A percentile compares a stretch with the other conserved stretches of the same genome.
These are phyloP conservation scores for Brassica nigra DNA, from an alignment of 345 rosid genomes.

Conservation along the genomic window DNA sequence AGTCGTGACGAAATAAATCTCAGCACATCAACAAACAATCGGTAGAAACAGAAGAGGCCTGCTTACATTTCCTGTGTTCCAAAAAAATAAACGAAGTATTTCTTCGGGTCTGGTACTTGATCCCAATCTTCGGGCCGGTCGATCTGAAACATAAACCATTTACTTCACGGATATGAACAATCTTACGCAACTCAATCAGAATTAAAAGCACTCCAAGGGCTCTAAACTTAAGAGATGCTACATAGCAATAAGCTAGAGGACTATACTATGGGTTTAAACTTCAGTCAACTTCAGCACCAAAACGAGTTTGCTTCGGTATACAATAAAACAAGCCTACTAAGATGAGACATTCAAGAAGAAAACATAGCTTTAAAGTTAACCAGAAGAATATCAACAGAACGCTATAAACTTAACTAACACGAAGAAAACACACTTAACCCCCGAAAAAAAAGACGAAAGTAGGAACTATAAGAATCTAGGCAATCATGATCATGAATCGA, in stretches of 20 bases:
- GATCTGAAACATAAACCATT: constrained; percentile 62
- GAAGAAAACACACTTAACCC: not conserved
- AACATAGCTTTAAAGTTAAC: not conserved
- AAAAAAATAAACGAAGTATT: constrained; percentile 77
- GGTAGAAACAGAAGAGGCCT: constrained; percentile 7
- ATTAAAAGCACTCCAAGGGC: not conserved
- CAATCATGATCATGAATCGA: not conserved
- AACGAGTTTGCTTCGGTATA: not conserved
- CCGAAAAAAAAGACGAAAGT: not conserved
- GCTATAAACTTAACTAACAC: constrained; percentile 1
- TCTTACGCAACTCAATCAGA: constrained; percentile 9
- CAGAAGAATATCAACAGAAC: not conserved
- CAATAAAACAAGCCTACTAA: constrained; percentile 7
- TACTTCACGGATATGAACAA: constrained; percentile 24
- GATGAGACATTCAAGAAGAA: constrained; percentile 9
- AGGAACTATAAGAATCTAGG: not conserved
- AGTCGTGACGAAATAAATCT: constrained; percentile 5
- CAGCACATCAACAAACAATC: constrained; percentile 8
- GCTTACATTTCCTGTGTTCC: constrained; percentile 96
- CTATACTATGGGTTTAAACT: constrained; percentile 4
- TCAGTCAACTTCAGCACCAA: not conserved
- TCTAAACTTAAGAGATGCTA: not conserved
- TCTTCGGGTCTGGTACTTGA: constrained; percentile 69
- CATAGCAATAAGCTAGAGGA: not conserved
- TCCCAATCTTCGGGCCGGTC: constrained; percentile 86